Base-by-base conservation (phyloP, 2,329 filamentous ascomycete species). In the Penicillium olsonii region DNA sequence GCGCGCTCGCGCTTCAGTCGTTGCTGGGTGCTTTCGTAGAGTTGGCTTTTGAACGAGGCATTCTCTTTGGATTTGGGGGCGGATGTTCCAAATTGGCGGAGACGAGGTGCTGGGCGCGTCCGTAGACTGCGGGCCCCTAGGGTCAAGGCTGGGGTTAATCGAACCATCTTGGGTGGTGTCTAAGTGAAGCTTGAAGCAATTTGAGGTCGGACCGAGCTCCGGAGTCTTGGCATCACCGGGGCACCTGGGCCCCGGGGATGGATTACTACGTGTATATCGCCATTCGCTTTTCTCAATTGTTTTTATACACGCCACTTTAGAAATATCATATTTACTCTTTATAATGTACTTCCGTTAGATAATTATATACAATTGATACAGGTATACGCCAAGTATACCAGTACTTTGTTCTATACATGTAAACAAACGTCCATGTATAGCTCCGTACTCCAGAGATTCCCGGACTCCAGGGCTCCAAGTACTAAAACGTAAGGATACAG, bases 11-110 rank as follows among this genome's bases (percentile, higher is more conserved):
- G 75, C 63, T 80, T 73, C 52, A 86, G 64, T 37, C 84, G 76
- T 59, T 82, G 75, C 34, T 77, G 70, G 12, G 83, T 84, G 56
- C 81, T 85, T 62, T 85, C 80, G 55, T 83, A 84, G 37, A 87
- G 60, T 64, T 86, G 83, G 27, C 77, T 75, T 62, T 82, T 80
- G 70, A 86, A 86, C 1, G 79, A 76, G 50, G 70, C 62, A 43
- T 68, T 66, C 27, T 69, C 63, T 35, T 65, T 62, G 34, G 58
- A 57, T 34, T 26, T 52, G 15, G 48, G 55, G 12, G 49, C 29
- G 17, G 65, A 65, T 9, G 42, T 47, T 11, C 53, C 56, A 35
- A 68, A 63, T 8, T 53, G 40, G 40, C 65, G 63, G 14, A 45
- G 33, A 17, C 42, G 47, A 33, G 38, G 40, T 29, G 33, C 34